Evolutionary conservation across 2,329 filamentous ascomycete species (phyloP), one percentile per base, ranked within the genome.

Genomic region (Dactylonectria estremocensis): DNA sequence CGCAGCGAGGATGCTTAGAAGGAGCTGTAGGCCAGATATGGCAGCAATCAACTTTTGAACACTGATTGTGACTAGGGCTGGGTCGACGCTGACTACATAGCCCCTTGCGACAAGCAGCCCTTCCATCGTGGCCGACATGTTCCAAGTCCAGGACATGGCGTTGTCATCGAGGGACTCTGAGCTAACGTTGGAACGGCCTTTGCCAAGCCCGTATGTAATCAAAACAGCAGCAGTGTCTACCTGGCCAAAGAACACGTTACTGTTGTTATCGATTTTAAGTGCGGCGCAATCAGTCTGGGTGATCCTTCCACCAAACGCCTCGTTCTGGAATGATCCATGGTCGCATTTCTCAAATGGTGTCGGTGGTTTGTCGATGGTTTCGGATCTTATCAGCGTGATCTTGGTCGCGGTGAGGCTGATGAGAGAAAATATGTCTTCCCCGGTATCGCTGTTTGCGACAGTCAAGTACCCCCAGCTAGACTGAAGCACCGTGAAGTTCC

Each of bases 221-320:
- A 72, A 40, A 0, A 72, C 33, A 43, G 70, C 70, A 33, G 68
- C 49, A 0, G 70, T 72, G 10, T 72, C 70, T 13, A 72, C 70
- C 3, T 70, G 70, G 1, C 70, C 70, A 28, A 64, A 72, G 24
- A 72, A 72, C 3, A 8, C 8, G 0, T 3, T 10, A 10, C 8
- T 31, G 3, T 7, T 24, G 16, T 14, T 0, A 8, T 37, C 9
- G 14, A 2, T 2, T 11, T 5, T 9, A 9, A 28, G 16, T 4
- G 5, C 52, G 1, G 43, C 35, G n/a, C 70, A 72, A 18, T 72
- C 70, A 0, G 65, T 65, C 31, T 63, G 54, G 0, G 50, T 49
- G 1, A 69, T 13, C 13, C 63, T 70, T 4, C 70, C 70, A 10
- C 70, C 70, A 35, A 63, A 72, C 0, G 68, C 70, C 33, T 72